phyloP scores from a whole-genome alignment of 2,329 filamentous ascomycete species.

The Botryotinia globosa region DNA sequence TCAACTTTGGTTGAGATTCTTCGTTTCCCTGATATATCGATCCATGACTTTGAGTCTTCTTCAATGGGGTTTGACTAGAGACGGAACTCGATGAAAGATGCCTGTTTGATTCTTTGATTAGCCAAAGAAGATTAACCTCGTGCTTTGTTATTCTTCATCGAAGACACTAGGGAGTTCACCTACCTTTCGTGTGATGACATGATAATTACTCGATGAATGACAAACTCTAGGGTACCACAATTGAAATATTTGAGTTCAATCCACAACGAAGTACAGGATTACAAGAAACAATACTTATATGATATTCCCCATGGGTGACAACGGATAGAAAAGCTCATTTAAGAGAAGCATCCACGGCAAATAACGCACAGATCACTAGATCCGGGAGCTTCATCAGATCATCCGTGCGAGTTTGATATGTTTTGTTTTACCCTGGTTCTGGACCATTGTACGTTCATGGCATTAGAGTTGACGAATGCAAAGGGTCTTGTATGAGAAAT shows the following conservation, averaged over 20 bases:
- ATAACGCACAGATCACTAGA: not conserved
- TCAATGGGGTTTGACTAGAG: not conserved
- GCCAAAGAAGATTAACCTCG: not conserved
- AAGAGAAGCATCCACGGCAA: not conserved
- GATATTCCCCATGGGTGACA: not conserved
- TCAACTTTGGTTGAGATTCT: constrained; percentile 22
- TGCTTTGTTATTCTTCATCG: not conserved
- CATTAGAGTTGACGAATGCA: not conserved
- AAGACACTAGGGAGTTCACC: not conserved
- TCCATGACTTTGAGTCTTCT: not conserved
- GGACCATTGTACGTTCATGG: not conserved
- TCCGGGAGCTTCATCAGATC: not conserved
- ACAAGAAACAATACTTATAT: not conserved
- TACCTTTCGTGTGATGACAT: constrained; percentile 2
- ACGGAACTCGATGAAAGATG: not conserved
- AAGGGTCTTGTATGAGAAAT: not conserved
- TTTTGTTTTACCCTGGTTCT: not conserved
- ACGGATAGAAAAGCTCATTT: not conserved
- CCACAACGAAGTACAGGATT: not conserved
- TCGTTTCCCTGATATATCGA: not conserved
- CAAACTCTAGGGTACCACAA: too few relatives aligned
- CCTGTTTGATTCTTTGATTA: not conserved
- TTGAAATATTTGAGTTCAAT: not conserved
- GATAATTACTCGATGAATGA: not conserved
- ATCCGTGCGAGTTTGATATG: constrained; percentile 11